phyloP scores from a whole-genome alignment of 2,329 filamentous ascomycete genomes.

The Fusarium fujikuroi region DNA sequence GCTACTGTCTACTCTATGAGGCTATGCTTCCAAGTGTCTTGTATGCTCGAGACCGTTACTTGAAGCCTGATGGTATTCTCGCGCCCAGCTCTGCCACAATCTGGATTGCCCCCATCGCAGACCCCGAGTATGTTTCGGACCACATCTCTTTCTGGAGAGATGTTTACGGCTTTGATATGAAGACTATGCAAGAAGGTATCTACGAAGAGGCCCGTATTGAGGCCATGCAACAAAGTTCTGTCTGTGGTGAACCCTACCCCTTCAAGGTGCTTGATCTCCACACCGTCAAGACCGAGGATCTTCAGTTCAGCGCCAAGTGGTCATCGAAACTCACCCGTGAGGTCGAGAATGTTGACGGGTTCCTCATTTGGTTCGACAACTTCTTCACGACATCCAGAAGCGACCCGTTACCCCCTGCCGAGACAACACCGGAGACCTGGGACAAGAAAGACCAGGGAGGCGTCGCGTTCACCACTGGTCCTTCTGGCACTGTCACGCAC shows the following conservation, averaged over 20 bases:
- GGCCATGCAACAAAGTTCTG: slow-evolving; percentile 69
- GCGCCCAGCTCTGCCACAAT: slow-evolving; percentile 88
- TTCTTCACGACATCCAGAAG: slow-evolving; percentile 79
- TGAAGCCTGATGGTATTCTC: slow-evolving; percentile 82
- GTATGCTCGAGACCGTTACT: slow-evolving; percentile 86
- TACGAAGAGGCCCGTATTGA: slow-evolving; percentile 85
- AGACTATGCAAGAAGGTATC: slow-evolving; percentile 84
- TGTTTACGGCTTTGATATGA: slow-evolving; percentile 96
- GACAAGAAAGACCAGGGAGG: slow-evolving; percentile 65
- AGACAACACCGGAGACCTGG: slow-evolving; percentile 72
- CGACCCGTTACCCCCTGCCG: slow-evolving; percentile 59
- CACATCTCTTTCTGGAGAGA: slow-evolving; percentile 88
- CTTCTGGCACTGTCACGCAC: slow-evolving; percentile 80
- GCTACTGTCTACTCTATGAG: slow-evolving; percentile 91
- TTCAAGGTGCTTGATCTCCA: slow-evolving; percentile 84
- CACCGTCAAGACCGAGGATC: slow-evolving; percentile 74
- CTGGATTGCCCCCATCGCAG: slow-evolving; percentile 82
- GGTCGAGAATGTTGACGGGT: slow-evolving; percentile 81
- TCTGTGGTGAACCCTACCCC: slow-evolving; percentile 69
- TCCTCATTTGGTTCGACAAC: slow-evolving; percentile 92
- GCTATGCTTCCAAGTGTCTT: slow-evolving; percentile 95
- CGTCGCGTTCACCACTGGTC: slow-evolving; percentile 90
- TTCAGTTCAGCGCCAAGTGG: slow-evolving; percentile 80
- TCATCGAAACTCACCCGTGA: slow-evolving; percentile 68
- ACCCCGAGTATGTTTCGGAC: slow-evolving; percentile 80